phyloP scores from a whole-genome alignment of 2,329 filamentous ascomycete species.

The Diaporthe sp. region DNA sequence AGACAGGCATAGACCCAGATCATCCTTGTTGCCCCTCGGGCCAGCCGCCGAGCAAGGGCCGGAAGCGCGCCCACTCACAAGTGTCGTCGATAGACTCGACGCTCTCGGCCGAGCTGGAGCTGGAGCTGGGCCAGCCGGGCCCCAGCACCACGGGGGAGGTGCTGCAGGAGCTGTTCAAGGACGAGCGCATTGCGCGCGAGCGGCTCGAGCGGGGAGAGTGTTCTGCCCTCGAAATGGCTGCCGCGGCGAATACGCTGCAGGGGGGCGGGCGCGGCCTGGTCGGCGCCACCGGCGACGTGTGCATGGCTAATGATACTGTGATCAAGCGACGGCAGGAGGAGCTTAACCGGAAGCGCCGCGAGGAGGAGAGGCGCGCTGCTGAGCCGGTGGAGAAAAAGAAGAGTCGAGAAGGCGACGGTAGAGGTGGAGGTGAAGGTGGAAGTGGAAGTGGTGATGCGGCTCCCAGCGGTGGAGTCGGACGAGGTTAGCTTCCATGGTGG shows the following conservation, averaged over 20 bases:
- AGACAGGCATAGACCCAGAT: background rate
- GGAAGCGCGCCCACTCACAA: background rate
- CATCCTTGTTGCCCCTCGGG: no score
- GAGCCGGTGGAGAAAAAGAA: background rate
- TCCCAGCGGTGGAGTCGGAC: background rate
- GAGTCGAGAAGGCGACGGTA: background rate
- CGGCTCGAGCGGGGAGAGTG: background rate
- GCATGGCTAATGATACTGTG: background rate
- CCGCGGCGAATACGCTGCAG: conserved; percentile 14
- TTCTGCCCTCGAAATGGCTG: background rate
- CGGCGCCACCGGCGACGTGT: background rate
- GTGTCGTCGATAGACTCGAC: conserved; percentile 3
- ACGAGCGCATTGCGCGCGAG: background rate
- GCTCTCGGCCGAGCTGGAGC: conserved; percentile 20
- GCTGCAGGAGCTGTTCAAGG: background rate
- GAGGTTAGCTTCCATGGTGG: background rate
- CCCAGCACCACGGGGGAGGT: background rate
- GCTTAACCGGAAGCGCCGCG: background rate
- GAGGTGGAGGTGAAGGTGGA: background rate
- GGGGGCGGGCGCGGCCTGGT: conserved; percentile 6
- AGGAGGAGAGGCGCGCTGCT: background rate
- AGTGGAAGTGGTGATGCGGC: background rate
- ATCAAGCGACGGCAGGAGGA: conserved; percentile 12
- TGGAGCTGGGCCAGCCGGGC: background rate
- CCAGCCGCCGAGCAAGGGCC: no score